Base-by-base conservation (phyloP, 176 grass and related monocot genomes). In the Phoenix roebelenii region DNA sequence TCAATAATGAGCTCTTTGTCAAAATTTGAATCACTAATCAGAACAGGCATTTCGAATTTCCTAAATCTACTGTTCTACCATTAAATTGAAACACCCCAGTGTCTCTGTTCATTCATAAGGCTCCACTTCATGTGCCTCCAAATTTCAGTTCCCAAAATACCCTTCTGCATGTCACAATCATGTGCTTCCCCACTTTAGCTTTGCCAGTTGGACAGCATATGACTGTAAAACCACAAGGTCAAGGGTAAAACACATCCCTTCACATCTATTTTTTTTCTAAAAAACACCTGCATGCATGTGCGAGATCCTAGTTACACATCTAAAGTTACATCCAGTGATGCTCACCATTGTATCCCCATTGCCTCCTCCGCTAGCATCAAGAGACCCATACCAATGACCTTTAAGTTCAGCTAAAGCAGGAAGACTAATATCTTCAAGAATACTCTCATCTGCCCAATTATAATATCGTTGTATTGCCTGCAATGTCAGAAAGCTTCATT, bases 271-370 rank as follows among this genome's bases (percentile, higher is more conserved):
- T 14, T 44, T 44, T 44, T 44, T 12, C 10, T 9, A 44, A 44
- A 44, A 14, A 44, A 44, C 10, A 44, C 1, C 0, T 44, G 35
- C 1, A 44, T 44, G 35, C 35, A 44, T 44, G 35, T 44, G 35
- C 35, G 2, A 44, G 9, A 44, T 12, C 35, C 35, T 44, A 14
- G 35, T 44, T 19, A 5, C 5, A 30, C 18, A 18, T 55, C n/a
- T 23, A 19, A 70, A 58, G 44, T 25, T 32, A 58, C 15, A 49
- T 28, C 24, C 60, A 10, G 7, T 58, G 55, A 72, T 62, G 66
- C 83, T 75, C 65, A 88, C 93, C 87, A 85, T 79, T 50, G 93
- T 97, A 77, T 97, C 93, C 7, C 93, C 93, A 75, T 97, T 97
- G 60, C 93, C 87, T 69, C 93, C 93, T 80, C 93, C 93, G 60